Evolutionary conservation across 2,329 filamentous ascomycete species (phyloP).

Genomic region (Orbilia oligospora): DNA sequence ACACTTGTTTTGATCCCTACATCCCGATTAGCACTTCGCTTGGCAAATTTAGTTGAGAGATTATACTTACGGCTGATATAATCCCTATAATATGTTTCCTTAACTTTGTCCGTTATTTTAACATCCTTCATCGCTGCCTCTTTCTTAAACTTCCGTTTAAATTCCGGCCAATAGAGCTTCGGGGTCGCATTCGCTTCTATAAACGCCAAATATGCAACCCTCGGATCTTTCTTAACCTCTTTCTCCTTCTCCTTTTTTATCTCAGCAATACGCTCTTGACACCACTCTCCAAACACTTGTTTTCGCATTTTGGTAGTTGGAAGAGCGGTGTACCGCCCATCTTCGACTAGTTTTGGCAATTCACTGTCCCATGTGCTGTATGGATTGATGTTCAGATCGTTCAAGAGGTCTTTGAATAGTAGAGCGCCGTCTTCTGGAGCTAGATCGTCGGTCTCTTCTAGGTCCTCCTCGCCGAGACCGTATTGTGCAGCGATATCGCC

Average conservation of each 20-base stretch:
- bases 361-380: conserved; percentile 94
- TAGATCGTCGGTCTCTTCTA: conserved; percentile 74
- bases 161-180: conserved; percentile 98
- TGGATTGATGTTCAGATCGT: conserved; percentile 85
- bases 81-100: conserved; percentile 84
- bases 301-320: conserved; percentile 84
- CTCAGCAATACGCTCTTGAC: conserved; percentile 79
- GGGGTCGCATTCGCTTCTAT: conserved; percentile 85
- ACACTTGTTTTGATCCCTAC: conserved; percentile 72
- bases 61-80: conserved; percentile 68
- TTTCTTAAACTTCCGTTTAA: conserved; percentile 89
- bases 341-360: conserved; percentile 84
- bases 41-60: background rate
- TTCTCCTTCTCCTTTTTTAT: conserved; percentile 80
- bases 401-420: conserved; percentile 76
- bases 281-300: conserved; percentile 89
- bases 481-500: conserved; percentile 91
- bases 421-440: conserved; percentile 62
- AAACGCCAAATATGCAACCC: conserved; percentile 84
- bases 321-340: conserved; percentile 87
- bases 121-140: conserved; percentile 84
- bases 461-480: conserved; percentile 81
- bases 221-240: conserved; percentile 85
- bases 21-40: conserved; percentile 68
- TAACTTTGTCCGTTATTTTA: conserved; percentile 79